Base-by-base conservation (phyloP, 352 stramenopile genomes). In the Globisporangium echinulatum region DNA sequence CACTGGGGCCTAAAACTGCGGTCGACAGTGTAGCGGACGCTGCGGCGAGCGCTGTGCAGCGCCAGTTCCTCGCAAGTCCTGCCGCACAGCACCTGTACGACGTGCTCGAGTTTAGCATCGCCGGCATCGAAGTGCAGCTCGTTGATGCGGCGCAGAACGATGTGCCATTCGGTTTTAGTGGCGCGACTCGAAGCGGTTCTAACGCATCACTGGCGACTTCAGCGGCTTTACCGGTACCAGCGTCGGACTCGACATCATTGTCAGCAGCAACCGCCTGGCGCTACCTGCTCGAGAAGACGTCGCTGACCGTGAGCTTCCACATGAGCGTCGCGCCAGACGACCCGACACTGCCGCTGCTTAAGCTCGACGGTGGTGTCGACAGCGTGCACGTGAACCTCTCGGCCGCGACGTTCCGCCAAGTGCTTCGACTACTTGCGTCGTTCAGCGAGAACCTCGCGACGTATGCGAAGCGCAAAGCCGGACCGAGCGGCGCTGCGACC, bases 321-420 rank as follows among this genome's bases (percentile, higher is more conserved):
- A 78, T 87, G 47, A 94, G 85, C 42, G 81, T 94, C 7, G 77
- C 83, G 5, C 79, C 83, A 3, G 79, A 88, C 63, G 85, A 94
- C 47, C 83, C 82, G 1, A 88, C 76, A 7, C 86, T 91, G 52
- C 79, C 85, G 43, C 69, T 94, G 11, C 53, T 92, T 8, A 94
- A 93, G 57, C 59, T 93, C 13, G 75, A 84, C 56, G 85, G 85
- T 37, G 77, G 75, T 8, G 71, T 94, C 7, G 73, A 88, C 38
- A 84, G 69, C 38, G 75, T 94, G 13, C 74, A 82, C 33, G 44
- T 93, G 37, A 90, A 89, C 63, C 60, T 94, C n/a, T 88, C 82
- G 3, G 69, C 75, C 11, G 67, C 66, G 37, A 88, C 67, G 54
- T 93, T 89, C 52, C 68, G 69, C 13, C 72, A 79, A 1, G 49